phyloP scores from a whole-genome alignment of 1,284 basidiomycete species.

The Rhodotorula sp. region DNA sequence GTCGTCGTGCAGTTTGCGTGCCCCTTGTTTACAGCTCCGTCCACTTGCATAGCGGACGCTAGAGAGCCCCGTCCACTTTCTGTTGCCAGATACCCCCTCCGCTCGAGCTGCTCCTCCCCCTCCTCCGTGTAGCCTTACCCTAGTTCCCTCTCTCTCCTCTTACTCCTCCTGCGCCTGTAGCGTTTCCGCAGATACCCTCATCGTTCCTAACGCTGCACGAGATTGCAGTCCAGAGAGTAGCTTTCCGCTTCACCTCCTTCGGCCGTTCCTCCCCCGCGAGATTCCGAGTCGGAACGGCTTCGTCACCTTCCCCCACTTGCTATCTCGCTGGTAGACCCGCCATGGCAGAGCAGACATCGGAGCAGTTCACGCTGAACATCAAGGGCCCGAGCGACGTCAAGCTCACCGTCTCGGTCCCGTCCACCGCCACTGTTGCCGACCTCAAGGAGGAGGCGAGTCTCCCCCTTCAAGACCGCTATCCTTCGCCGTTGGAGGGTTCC shows the following conservation, averaged over 20 bases:
- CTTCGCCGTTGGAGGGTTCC: too few species aligned
- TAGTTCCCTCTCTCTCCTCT: background rate
- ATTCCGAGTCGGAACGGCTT: background rate
- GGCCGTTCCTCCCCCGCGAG: too few species aligned
- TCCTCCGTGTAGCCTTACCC: slow-evolving; percentile 2
- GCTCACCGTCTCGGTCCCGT: slow-evolving; percentile 41
- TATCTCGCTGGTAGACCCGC: background rate
- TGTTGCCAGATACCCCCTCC: background rate
- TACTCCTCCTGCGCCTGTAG: background rate
- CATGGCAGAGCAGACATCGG: background rate
- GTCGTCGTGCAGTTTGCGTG: background rate
- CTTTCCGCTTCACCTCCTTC: background rate
- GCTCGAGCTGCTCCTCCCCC: background rate
- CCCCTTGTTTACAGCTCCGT: background rate
- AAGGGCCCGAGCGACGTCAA: slow-evolving; percentile 46
- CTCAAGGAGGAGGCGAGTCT: slow-evolving; percentile 43
- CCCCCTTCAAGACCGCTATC: background rate
- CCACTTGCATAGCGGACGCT: background rate
- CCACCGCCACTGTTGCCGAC: slow-evolving; percentile 43
- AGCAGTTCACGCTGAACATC: slow-evolving; percentile 44
- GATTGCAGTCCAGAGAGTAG: background rate
- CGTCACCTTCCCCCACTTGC: background rate
- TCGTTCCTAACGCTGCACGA: too few species aligned
- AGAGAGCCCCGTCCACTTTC: background rate
- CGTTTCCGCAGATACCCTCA: background rate